Evolutionary conservation across 768 basidiomycete genomes (phyloP).

Genomic region (Auricularia sp.): DNA sequence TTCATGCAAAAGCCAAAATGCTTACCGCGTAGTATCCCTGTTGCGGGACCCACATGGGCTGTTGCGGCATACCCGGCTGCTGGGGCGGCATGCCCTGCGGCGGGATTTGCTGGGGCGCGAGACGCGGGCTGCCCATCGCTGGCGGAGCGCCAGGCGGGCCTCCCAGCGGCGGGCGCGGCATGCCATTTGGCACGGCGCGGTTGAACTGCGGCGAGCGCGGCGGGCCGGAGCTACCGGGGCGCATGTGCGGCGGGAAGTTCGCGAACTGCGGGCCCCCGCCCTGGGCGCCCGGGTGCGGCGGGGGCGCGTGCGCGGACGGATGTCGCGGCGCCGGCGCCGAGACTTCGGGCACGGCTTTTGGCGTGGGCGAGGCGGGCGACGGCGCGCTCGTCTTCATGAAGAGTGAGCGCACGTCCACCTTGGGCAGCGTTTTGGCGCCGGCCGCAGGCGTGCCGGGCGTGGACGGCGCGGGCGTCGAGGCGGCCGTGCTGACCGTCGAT

Average conservation of each 20-base stretch:
- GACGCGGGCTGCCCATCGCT: neutral
- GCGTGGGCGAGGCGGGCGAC: constrained; percentile 10
- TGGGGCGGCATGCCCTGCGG: neutral
- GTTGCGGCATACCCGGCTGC: neutral
- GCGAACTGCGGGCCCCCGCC: neutral
- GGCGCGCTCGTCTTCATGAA: constrained; percentile 28
- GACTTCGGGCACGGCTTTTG: neutral
- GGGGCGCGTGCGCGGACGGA: neutral
- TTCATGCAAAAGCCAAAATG: neutral
- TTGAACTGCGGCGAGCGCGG: neutral
- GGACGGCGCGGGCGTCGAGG: constrained; percentile 28
- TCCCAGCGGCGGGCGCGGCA: neutral
- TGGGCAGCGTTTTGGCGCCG: constrained; percentile 15
- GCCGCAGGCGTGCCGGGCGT: constrained; percentile 1
- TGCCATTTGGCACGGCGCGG: neutral
- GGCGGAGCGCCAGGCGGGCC: neutral
- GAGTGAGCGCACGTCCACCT: constrained; percentile 31
- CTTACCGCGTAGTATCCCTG: neutral
- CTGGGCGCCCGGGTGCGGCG: neutral
- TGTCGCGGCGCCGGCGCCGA: neutral
- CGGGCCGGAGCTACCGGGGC: neutral
- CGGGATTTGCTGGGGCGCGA: neutral
- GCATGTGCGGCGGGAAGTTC: neutral
- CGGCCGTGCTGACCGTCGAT: constrained; percentile 1
- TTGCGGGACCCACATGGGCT: neutral